phyloP scores from a whole-genome alignment of 2,329 filamentous ascomycete genomes.

The Penicillium sp. region DNA sequence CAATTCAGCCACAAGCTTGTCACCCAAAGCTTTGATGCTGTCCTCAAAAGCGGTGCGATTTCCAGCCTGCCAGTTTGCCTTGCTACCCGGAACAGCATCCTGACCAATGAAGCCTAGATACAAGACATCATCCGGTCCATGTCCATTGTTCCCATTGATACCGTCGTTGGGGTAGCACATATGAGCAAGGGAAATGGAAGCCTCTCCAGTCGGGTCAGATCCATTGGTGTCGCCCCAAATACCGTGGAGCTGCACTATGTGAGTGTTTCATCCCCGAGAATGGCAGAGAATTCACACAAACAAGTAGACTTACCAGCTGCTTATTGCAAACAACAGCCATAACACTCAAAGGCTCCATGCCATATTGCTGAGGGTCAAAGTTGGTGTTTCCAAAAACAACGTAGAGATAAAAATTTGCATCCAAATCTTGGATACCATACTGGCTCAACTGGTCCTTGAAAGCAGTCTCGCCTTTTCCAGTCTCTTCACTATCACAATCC shows the following conservation, averaged over 20 bases:
- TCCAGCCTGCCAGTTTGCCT: slow-evolving; percentile 62
- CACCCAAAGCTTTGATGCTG: slow-evolving; percentile 60
- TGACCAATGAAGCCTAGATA: slow-evolving; percentile 66
- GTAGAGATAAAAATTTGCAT: slow-evolving; percentile 60
- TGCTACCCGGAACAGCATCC: slow-evolving; percentile 62
- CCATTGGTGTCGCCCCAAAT: slow-evolving; percentile 69
- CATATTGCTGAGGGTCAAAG: slow-evolving; percentile 52
- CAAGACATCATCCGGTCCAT: slow-evolving; percentile 64
- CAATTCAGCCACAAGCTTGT: slow-evolving; percentile 54
- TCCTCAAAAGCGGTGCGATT: slow-evolving; percentile 42
- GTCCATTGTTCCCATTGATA: slow-evolving; percentile 63
- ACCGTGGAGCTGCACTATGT: slow-evolving; percentile 56
- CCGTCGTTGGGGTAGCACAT: slow-evolving; percentile 60
- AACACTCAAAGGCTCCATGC: slow-evolving; percentile 59
- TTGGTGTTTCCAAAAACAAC: slow-evolving; percentile 61
- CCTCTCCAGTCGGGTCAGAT: slow-evolving; percentile 62
- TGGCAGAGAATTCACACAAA: background rate
- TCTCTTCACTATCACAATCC: slow-evolving; percentile 53
- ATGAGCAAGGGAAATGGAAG: slow-evolving; percentile 63
- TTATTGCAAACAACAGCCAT: slow-evolving; percentile 61
- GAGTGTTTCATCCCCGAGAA: no score
- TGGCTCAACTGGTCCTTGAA: slow-evolving; percentile 51
- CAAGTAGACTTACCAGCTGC: slow-evolving; percentile 46
- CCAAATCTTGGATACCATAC: slow-evolving; percentile 55
- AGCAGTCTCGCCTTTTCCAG: slow-evolving; percentile 52